Percentiles rank a stretch among this genome's conserved stretches.
These are phyloP conservation scores for Salix viminalis DNA, from an alignment of 345 rosid species.

Conservation along the genomic window DNA sequence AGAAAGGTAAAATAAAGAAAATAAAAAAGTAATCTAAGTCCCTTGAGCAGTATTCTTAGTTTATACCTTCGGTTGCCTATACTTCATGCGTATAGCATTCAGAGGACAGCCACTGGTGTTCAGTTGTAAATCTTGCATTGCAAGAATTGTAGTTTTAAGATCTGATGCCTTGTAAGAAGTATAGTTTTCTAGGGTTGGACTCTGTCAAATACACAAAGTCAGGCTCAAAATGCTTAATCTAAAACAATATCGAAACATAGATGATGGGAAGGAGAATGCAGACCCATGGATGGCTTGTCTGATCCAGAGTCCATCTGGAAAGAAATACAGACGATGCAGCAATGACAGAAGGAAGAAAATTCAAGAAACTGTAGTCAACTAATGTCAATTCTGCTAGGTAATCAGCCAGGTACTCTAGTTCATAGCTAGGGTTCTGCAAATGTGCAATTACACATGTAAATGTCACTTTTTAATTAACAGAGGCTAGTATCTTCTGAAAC, in stretches of 20 bases:
- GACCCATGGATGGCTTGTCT: constrained; percentile 85
- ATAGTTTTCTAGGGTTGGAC: constrained; percentile 72
- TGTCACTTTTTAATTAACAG: constrained; percentile 6
- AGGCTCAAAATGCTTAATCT: constrained; percentile 5
- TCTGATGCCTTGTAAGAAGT: constrained; percentile 62
- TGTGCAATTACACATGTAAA: constrained; percentile 7
- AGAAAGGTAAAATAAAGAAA: neutral
- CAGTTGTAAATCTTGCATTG: constrained; percentile 63
- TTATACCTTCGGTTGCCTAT: constrained; percentile 62
- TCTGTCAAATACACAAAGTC: constrained; percentile 37
- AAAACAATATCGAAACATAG: constrained; percentile 1
- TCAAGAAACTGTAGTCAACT: constrained; percentile 57
- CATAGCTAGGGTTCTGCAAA: constrained; percentile 67
- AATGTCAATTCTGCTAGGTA: constrained; percentile 78
- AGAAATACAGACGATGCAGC: constrained; percentile 95
- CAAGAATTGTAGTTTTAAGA: constrained; percentile 46
- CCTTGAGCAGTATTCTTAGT: neutral
- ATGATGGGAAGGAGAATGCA: constrained; percentile 20
- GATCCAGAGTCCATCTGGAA: constrained; percentile 87
- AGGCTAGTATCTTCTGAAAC: neutral
- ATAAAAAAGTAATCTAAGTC: neutral
- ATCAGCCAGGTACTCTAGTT: constrained; percentile 69
- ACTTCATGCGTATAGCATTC: constrained; percentile 64
- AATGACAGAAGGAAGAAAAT: constrained; percentile 64
- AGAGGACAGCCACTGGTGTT: constrained; percentile 63